Base-by-base conservation (phyloP, 176 grass and related monocot species). In the Rhipidocladum racemiflorum region DNA sequence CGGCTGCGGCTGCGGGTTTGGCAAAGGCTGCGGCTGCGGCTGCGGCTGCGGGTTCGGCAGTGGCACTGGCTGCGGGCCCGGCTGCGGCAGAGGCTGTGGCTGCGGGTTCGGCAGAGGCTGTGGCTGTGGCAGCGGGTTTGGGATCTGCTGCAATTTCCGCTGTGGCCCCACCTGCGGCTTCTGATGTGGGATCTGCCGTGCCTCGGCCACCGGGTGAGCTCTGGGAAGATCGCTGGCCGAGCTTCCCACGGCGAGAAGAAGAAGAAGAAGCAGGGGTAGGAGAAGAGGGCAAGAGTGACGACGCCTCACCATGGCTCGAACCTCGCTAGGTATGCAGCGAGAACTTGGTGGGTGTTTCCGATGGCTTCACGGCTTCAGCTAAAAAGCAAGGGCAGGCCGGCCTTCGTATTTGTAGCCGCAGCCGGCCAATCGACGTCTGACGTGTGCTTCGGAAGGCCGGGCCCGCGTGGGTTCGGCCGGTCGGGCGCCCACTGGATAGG, bases 261-360 rank as follows among this genome's bases (percentile, higher is more conserved):
- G 63, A 0, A 61, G 51, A n/a, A 32, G 34, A n/a, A 32, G 24
- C 9, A 56, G 53, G 1, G 25, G 40, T 1, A 23, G n/a, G 17
- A 82, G 54, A 44, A 23, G 17, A 7, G 21, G 43, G 12, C 60
- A 59, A 1, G 30, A 28, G 23, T 4, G 28, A 28, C 23, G 61
- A 23, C 14, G 69, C 27, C 42, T 81, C 79, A 34, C 43, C 81
- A 78, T 74, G 81, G 80, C 68, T 61, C 2, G 48, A 8, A 20
- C 25, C 36, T 12, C 2, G 24, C 57, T 14, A 15, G 55, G 42
- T 49, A 15, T 48, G 18, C 5, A 9, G 43, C 34, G 51, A 11
- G 18, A 46, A 39, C 55, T 35, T 25, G 9, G 13, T 81, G 38
- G 9, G 13, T 81, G 24, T 38, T 60, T 43, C 16, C 16, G 23